phyloP scores from a whole-genome alignment of 116 monocot species.

The Phalaenopsis hybrid region DNA sequence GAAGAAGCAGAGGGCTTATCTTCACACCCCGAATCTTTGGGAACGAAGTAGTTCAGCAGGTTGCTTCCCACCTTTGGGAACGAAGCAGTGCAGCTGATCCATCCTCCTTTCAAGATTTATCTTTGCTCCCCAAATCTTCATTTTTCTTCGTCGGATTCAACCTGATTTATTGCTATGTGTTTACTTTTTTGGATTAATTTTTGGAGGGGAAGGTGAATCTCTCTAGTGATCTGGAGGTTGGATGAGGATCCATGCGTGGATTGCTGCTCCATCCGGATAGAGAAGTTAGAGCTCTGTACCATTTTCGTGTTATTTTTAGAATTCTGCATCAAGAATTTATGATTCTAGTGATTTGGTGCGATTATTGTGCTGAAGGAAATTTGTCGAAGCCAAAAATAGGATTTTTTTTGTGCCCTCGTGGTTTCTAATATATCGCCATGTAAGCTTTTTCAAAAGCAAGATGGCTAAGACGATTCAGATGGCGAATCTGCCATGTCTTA shows the following conservation, averaged over 20 bases:
- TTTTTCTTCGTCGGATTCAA: not conserved
- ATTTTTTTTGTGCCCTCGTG: too few species aligned
- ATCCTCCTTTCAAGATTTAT: not conserved
- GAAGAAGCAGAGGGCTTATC: not conserved
- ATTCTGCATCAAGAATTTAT: too few species aligned
- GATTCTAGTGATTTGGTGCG: too few species aligned
- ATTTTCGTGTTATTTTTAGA: too few species aligned
- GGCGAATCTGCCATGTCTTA: too few species aligned
- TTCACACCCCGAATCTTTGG: too few species aligned
- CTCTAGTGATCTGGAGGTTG: constrained; percentile 8
- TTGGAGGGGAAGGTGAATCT: constrained; percentile 3
- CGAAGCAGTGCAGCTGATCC: not conserved
- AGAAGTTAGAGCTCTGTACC: not conserved
- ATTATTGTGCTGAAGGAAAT: too few species aligned
- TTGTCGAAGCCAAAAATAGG: too few species aligned
- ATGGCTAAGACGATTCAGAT: too few species aligned
- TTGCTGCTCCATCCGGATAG: not conserved
- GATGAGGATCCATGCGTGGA: constrained; percentile 11
- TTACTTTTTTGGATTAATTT: not conserved
- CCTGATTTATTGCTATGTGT: not conserved
- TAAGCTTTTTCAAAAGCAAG: too few species aligned
- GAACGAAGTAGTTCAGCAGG: too few species aligned
- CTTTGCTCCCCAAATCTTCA: not conserved
- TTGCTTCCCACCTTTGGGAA: not conserved
- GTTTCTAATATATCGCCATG: too few species aligned